Conservation (phyloP, 2,329 filamentous ascomycete species). For the Nothopassalora personata region DNA sequence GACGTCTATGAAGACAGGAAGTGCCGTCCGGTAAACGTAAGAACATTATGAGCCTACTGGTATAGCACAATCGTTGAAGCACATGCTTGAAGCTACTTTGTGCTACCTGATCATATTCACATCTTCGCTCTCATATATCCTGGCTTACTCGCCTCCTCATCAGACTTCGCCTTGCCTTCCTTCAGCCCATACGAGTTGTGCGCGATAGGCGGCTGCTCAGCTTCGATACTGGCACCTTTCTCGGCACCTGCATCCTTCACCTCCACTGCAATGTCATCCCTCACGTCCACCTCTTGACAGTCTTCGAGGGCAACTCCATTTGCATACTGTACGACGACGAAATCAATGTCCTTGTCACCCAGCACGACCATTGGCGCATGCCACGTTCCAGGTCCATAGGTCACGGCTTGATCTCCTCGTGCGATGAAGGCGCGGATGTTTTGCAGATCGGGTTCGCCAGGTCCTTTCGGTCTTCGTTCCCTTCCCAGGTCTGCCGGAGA, state of each 20-base stretch:
- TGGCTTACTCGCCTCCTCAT: conserved; percentile 7
- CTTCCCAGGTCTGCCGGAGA: conserved; percentile 1
- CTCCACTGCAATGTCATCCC: conserved; percentile 23
- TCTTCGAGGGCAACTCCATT: conserved; percentile 81
- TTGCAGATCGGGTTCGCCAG: conserved; percentile 65
- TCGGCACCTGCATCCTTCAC: conserved; percentile 20
- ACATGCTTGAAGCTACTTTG: no score
- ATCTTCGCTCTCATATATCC: conserved; percentile 20
- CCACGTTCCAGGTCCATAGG: conserved; percentile 88
- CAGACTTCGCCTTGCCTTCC: not conserved
- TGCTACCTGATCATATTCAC: not conserved
- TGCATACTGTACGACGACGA: conserved; percentile 82
- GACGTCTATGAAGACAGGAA: not conserved
- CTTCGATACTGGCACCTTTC: not conserved
- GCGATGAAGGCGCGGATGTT: conserved; percentile 74
- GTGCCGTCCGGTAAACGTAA: no score
- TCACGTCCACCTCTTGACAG: conserved; percentile 68
- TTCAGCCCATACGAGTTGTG: not conserved
- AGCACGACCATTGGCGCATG: conserved; percentile 94
- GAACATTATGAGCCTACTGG: no score
- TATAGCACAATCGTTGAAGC: no score
- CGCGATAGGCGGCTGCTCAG: not conserved
- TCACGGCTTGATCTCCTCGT: conserved; percentile 73
- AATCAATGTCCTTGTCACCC: conserved; percentile 66
- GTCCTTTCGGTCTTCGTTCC: conserved; percentile 34